A percentile compares a stretch with the other conserved stretches of the same genome.
Conservation (phyloP, 1,284 basidiomycete genomes). For the Xerocomus amazonicus region DNA sequence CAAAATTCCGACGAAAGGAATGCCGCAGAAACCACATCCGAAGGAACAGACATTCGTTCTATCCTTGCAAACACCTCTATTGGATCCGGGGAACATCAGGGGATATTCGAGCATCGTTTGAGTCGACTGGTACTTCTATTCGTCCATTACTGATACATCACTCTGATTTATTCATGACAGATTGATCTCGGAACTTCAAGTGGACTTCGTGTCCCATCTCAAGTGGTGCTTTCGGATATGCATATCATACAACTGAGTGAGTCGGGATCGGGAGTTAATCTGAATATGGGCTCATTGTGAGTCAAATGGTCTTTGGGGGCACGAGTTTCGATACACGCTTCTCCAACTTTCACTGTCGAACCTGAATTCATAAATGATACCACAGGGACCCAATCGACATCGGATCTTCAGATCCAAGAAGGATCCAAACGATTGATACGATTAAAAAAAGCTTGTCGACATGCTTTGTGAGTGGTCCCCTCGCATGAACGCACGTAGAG, state of each 20-base stretch:
- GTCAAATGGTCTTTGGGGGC: too few species aligned
- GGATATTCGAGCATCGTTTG: background rate
- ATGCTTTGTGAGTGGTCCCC: background rate
- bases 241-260: too few species aligned
- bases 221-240: background rate
- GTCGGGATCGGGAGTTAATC: too few species aligned
- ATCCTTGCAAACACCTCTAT: too few species aligned
- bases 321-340: too few species aligned
- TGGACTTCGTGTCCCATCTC: background rate
- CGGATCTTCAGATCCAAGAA: background rate
- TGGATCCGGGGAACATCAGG: background rate
- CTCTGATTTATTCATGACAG: background rate
- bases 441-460: background rate
- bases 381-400: background rate
- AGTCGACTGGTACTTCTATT: background rate
- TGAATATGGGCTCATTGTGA: too few species aligned
- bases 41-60: too few species aligned
- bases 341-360: too few species aligned
- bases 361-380: too few species aligned
- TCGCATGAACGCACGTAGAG: background rate
- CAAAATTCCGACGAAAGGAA: too few species aligned
- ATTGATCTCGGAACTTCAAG: background rate
- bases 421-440: background rate
- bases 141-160: background rate
- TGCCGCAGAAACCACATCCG: too few species aligned